Conservation (phyloP, 2,329 filamentous ascomycete genomes). For the Fusarium domesticum region DNA sequence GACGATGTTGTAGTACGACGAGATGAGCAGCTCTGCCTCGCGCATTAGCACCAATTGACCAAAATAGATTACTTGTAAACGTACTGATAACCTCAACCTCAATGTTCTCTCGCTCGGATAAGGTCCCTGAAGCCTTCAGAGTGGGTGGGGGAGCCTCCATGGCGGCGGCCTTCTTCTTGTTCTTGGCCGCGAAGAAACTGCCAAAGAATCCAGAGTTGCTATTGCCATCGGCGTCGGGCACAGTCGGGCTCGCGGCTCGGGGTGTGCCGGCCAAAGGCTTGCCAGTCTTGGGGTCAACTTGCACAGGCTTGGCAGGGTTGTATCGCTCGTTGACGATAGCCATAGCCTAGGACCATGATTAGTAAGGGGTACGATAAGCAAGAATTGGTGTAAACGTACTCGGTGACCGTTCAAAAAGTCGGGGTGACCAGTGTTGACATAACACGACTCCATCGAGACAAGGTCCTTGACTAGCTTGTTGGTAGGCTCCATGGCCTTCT, state of each 20-base stretch:
- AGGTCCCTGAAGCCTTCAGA: conserved; percentile 87
- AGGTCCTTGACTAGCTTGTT: conserved; percentile 95
- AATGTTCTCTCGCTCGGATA: conserved; percentile 90
- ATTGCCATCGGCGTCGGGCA: conserved; percentile 48
- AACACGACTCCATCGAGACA: conserved; percentile 92
- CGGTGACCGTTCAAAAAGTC: conserved; percentile 96
- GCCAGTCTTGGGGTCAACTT: conserved; percentile 97
- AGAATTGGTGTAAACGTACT: conserved; percentile 42
- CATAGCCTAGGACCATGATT: conserved; percentile 68
- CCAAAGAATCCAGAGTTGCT: conserved; percentile 86
- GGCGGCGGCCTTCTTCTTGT: conserved; percentile 99
- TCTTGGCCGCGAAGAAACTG: conserved; percentile 98
- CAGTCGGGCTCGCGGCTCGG: conserved; percentile 72
- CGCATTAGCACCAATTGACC: conserved; percentile 11
- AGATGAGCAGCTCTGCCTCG: conserved; percentile 78
- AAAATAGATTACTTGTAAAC: conserved; percentile 34
- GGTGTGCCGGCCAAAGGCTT: conserved; percentile 76
- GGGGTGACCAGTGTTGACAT: conserved; percentile 97
- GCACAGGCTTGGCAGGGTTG: conserved; percentile 75
- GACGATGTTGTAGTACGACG: conserved; percentile 97
- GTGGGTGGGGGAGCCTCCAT: conserved; percentile 95
- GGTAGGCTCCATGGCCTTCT: conserved; percentile 96
- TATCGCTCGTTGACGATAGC: conserved; percentile 95
- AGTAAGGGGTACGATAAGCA: not conserved
- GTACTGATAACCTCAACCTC: conserved; percentile 98